Percentiles rank a stretch among this genome's conserved stretches.
phyloP scores from a whole-genome alignment of 495 filamentous ascomycete species.

The Tirmania nivea region DNA sequence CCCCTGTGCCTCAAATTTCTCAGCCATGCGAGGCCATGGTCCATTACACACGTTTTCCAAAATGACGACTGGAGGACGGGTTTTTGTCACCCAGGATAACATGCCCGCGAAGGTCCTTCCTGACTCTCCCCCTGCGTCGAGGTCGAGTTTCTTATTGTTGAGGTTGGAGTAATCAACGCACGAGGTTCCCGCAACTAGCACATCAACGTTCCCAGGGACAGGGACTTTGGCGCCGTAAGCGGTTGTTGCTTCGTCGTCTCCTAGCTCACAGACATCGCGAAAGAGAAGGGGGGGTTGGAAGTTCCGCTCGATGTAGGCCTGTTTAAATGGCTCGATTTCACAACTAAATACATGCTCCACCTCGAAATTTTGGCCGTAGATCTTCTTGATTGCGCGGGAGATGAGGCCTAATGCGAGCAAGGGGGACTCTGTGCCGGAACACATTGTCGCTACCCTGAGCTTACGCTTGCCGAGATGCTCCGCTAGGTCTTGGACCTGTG shows the following conservation, averaged over 20 bases:
- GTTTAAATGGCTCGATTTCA: constrained; percentile 59
- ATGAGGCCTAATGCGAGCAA: constrained; percentile 41
- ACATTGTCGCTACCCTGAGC: constrained; percentile 51
- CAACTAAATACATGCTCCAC: constrained; percentile 53
- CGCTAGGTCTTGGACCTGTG: constrained; percentile 17
- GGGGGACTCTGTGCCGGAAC: constrained; percentile 65
- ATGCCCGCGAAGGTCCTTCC: constrained; percentile 46
- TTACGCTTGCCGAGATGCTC: constrained; percentile 22
- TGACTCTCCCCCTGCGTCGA: constrained; percentile 42
- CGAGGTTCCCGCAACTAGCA: constrained; percentile 54
- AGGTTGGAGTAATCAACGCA: constrained; percentile 50
- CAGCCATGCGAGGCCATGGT: constrained; percentile 37
- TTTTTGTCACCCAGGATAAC: constrained; percentile 31
- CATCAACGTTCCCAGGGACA: constrained; percentile 40
- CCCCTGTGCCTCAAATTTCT: constrained; percentile 28
- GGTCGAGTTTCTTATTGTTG: constrained; percentile 26
- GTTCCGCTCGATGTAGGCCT: constrained; percentile 62
- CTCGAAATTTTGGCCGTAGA: constrained; percentile 18
- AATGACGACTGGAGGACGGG: constrained; percentile 42
- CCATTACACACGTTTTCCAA: constrained; percentile 51
- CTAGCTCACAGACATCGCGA: constrained; percentile 26
- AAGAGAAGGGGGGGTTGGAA: constrained; percentile 26
- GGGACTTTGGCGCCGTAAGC: constrained; percentile 39
- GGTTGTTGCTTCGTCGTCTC: constrained; percentile 32
- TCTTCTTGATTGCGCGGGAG: constrained; percentile 20